Base-by-base conservation (phyloP, 148 eudicot genomes). In the Gaultheria prostrata region DNA sequence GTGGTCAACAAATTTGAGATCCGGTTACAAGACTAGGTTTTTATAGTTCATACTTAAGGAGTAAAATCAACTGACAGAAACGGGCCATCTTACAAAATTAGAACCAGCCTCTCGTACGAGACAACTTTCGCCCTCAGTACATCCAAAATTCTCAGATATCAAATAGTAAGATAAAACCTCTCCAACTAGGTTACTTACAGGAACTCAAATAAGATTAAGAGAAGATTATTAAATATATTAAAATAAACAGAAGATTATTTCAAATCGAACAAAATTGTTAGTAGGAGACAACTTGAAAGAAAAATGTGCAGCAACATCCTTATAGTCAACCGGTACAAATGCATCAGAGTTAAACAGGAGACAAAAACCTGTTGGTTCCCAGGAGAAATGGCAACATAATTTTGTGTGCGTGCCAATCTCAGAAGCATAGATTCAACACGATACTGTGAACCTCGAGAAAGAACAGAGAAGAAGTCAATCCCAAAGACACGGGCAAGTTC, bases 401-500 rank as follows among this genome's bases (percentile, higher is more conserved):
- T 97, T 87, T 94, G 99, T 61, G 93, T 86, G 82, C 92, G 99
- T 13, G 97, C 98, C 91, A 94, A 86, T 80, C 99, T 89, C 84
- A 94, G 80, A 72, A 96, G 89, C 99, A 94, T 97, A 45, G 99
- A 97, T 88, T 96, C 99, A 80, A 96, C 99, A 85, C 99, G 99
- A 83, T 92, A 97, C 87, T 97, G 99, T 61, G 99, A 97, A 85
- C 99, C 99, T 82, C 99, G 97, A 78, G 98, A 94, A 80, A 97
- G 90, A 84, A 97, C 99, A 80, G 99, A 94, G 85, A 94, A 97
- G 82, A 97, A 97, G 83, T 97, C 99, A 56, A 97, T 94, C 50
- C 99, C 99, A 85, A 97, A 97, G 54, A 97, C 92, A 82, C 99
- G 97, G 71, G 99, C 95, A 85, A 97, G 99, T 85, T 97, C 99